phyloP scores from a whole-genome alignment of 345 rosid species.

The Boechera retrofracta region DNA sequence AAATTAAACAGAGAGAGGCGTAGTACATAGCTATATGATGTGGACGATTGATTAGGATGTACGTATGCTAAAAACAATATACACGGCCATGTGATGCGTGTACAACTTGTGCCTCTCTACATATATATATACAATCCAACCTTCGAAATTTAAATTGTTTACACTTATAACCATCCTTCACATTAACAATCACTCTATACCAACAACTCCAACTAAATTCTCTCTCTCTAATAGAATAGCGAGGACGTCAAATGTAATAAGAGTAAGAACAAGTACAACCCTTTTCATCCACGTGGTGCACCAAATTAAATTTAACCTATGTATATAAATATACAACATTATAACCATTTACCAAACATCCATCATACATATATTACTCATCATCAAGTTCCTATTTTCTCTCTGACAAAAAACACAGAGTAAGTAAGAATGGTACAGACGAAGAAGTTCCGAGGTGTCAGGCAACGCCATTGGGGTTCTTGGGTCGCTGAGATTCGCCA shows the following conservation, averaged over 20 bases:
- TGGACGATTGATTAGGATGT: slow-evolving; percentile 40
- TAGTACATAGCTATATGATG: slow-evolving; percentile 42
- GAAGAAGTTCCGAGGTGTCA: slow-evolving; percentile 91
- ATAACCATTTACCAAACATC: slow-evolving; percentile 43
- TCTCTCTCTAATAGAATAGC: slow-evolving; percentile 12
- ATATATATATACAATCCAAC: slow-evolving; percentile 26
- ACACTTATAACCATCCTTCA: slow-evolving; percentile 9
- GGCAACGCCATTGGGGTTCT: slow-evolving; percentile 94
- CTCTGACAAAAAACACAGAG: slow-evolving; percentile 45
- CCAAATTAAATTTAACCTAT: slow-evolving; percentile 36
- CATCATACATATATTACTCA: slow-evolving; percentile 42
- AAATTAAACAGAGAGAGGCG: slow-evolving; percentile 26
- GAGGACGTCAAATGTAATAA: slow-evolving; percentile 36
- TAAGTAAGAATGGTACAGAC: slow-evolving; percentile 68
- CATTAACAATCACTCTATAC: slow-evolving; percentile 32
- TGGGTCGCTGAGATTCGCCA: slow-evolving; percentile 94
- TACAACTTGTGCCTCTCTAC: slow-evolving; percentile 36
- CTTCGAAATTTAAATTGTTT: not conserved
- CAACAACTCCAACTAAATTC: slow-evolving; percentile 42
- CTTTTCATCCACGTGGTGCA: slow-evolving; percentile 37
- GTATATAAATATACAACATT: slow-evolving; percentile 43
- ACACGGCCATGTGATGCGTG: slow-evolving; percentile 44
- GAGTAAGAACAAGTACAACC: slow-evolving; percentile 36
- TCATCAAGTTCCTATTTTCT: slow-evolving; percentile 38
- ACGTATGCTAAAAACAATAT: slow-evolving; percentile 36